These are phyloP conservation scores for Protoeuglena noctilucae DNA, from an alignment of 139 green algal species.

Conservation along the genomic window DNA sequence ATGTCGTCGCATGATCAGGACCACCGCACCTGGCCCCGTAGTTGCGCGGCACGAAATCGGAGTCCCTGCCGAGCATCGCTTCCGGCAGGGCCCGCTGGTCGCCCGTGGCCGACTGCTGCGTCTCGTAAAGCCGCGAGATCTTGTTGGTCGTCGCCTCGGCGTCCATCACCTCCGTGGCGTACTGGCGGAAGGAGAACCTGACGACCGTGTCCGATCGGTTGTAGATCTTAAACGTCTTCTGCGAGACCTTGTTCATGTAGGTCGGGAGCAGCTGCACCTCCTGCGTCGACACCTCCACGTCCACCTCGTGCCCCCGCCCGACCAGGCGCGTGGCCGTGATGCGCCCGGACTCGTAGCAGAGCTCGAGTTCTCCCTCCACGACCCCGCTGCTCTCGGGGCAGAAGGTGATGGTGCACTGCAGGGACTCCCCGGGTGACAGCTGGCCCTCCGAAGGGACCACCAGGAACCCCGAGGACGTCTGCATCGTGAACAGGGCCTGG, in stretches of 20 bases:
- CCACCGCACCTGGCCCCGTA: slow-evolving; percentile 4
- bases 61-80: slow-evolving; percentile 4
- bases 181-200: slow-evolving; percentile 23
- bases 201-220: slow-evolving; percentile 21
- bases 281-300: slow-evolving; percentile 28
- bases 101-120: not conserved
- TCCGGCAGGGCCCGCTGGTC: no score
- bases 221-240: slow-evolving; percentile 39
- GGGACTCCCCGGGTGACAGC: slow-evolving; percentile 37
- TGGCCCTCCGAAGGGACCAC: slow-evolving; percentile 28
- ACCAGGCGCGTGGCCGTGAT: slow-evolving; percentile 11
- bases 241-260: slow-evolving; percentile 44
- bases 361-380: slow-evolving; percentile 31
- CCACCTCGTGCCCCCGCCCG: slow-evolving; percentile 31
- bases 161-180: slow-evolving; percentile 9
- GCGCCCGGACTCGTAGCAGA: slow-evolving; percentile 30
- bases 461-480: slow-evolving; percentile 23
- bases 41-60: not conserved
- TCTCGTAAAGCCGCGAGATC: not conserved
- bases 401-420: slow-evolving; percentile 41
- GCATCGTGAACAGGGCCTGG: slow-evolving; percentile 34
- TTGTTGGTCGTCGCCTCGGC: no score
- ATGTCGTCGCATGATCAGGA: no score
- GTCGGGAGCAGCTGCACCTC: slow-evolving; percentile 38
- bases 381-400: slow-evolving; percentile 14